Percentiles rank a stretch among this genome's conserved stretches.
These are phyloP conservation scores for Didymella segeticola DNA, from an alignment of 2,329 filamentous ascomycete species.

Conservation along the genomic window DNA sequence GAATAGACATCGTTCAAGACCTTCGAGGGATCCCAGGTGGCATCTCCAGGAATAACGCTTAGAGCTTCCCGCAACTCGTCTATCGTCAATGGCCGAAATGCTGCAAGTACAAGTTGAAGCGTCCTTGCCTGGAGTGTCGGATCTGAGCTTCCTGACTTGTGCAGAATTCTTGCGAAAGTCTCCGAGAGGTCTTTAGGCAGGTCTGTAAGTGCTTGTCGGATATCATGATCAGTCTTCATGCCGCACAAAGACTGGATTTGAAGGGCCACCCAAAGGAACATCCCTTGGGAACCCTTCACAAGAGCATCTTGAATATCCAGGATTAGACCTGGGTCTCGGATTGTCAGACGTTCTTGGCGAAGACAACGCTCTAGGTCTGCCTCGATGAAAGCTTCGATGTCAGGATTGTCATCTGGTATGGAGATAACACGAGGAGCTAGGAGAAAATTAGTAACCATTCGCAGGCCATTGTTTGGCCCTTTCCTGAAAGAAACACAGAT, in stretches of 20 bases:
- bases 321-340: conserved; percentile 36
- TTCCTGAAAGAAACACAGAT: conserved; percentile 34
- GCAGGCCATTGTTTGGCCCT: conserved; percentile 16
- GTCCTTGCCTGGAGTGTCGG: conserved; percentile 29
- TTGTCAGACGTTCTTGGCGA: conserved; percentile 13
- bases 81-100: conserved; percentile 38
- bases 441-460: neutral
- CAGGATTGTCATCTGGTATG: conserved; percentile 30
- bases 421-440: conserved; percentile 13
- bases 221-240: conserved; percentile 47
- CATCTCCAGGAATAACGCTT: conserved; percentile 46
- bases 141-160: conserved; percentile 3
- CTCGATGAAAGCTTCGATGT: conserved; percentile 36
- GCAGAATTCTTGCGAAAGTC: conserved; percentile 20
- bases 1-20: conserved; percentile 25
- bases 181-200: conserved; percentile 27
- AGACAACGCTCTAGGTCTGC: conserved; percentile 34
- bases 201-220: conserved; percentile 35
- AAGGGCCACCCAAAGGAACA: conserved; percentile 37
- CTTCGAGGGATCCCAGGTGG: conserved; percentile 19
- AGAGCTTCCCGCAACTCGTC: conserved; percentile 51
- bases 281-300: conserved; percentile 27
- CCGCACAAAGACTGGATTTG: conserved; percentile 37
- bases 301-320: conserved; percentile 35
- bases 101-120: conserved; percentile 43